Evolutionary conservation across 345 rosid genomes (phyloP), one percentile per base, ranked within the genome.

Genomic region (Carallia pectinifolia): DNA sequence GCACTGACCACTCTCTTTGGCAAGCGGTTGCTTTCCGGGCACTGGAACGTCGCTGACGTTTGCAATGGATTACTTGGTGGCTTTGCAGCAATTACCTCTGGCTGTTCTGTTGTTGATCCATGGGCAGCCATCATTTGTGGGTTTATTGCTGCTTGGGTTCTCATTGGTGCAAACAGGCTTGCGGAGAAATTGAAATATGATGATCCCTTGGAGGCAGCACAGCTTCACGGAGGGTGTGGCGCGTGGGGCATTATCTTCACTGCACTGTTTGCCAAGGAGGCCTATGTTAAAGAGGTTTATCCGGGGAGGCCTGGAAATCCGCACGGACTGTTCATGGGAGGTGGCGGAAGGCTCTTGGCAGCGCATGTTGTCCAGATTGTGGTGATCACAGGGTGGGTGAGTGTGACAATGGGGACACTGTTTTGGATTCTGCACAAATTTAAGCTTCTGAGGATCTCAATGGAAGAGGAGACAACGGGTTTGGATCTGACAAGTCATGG

Each of bases 151-250:
- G 81, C 87, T 0, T 81, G 79, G 81, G 80, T 84, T 23, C 69
- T 84, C 0, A 81, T 74, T 19, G 83, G 83, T 17, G 79, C 63
- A 73, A 79, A 81, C 23, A 81, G 68, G 39, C 18, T 81, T 4
- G 85, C 87, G 0, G 83, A 81, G 9, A 79, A 30, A 55, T 16
- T 70, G 6, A 12, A 38, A 7, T 84, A 27, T 36, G 87, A 84
- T 19, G 87, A 84, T 73, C 87, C 83, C 0, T 50, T 81, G 9
- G 87, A 81, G 68, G 87, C 82, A 0, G 85, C 87, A 8, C 85
- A 84, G 65, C 81, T 84, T 36, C 83, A 84, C 23, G 85, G 80
- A 0, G 87, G 85, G 13, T 84, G 85, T 1, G 87, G 85, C 0
- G 73, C 80, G 0, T 81, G 83, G 87, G 85, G 85, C 23, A 67